These are phyloP conservation scores for Diaporthe ampelina DNA, from an alignment of 2,329 filamentous ascomycete species.

Conservation along the genomic window DNA sequence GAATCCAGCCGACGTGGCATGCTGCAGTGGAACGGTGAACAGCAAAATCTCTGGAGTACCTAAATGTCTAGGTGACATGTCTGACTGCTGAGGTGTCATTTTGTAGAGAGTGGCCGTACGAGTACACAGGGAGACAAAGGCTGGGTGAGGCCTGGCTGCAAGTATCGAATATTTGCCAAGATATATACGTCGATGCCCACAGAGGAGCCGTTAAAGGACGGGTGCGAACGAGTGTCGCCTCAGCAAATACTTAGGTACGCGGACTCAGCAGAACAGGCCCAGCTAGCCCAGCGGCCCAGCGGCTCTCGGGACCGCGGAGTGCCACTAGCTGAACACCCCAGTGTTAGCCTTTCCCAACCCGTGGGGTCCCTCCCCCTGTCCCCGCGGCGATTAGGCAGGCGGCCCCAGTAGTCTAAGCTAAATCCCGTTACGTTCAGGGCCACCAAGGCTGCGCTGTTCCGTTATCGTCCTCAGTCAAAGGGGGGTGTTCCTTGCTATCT, in stretches of 20 bases:
- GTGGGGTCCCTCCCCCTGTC: constrained; percentile 32
- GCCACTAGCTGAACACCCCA: constrained; percentile 27
- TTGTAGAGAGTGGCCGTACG: neutral
- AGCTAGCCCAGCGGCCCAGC: constrained; percentile 20
- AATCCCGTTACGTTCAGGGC: constrained; percentile 7
- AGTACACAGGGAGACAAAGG: no score
- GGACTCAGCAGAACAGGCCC: neutral
- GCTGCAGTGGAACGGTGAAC: neutral
- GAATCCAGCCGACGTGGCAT: constrained; percentile 3
- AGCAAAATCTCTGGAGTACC: neutral
- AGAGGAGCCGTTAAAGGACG: neutral
- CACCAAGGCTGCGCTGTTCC: constrained; percentile 20
- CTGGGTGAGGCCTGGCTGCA: neutral
- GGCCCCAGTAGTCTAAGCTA: constrained; percentile 35
- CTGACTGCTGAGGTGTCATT: neutral
- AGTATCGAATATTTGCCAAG: neutral
- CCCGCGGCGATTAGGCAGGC: constrained; percentile 8
- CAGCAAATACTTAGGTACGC: neutral
- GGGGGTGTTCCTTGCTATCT: constrained; percentile 26
- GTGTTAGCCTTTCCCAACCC: constrained; percentile 27
- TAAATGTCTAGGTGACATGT: neutral
- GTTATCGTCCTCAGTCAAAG: constrained; percentile 34
- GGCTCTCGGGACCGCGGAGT: constrained; percentile 36
- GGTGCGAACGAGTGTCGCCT: neutral
- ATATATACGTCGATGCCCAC: neutral